Evolutionary conservation across 257 asterid genomes (phyloP).

Genomic region (Gentiana macrophylla): DNA sequence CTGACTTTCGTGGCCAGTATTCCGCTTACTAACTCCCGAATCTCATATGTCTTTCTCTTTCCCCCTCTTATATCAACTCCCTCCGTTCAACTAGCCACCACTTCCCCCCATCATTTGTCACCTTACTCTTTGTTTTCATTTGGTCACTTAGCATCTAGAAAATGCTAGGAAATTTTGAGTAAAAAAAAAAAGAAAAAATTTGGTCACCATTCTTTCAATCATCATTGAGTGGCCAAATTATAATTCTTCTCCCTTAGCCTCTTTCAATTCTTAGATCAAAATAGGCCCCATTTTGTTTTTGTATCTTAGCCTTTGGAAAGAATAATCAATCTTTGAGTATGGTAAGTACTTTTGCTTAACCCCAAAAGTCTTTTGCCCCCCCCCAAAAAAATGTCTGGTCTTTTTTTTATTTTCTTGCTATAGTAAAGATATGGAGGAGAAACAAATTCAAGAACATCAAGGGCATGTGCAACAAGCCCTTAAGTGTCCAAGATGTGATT

Average conservation of each 20-base stretch:
- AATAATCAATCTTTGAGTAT: constrained; percentile 33
- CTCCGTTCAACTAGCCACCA: constrained; percentile 31
- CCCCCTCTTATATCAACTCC: constrained; percentile 12
- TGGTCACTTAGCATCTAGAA: constrained; percentile 30
- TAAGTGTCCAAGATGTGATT: constrained; percentile 44
- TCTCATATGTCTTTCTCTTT: not conserved
- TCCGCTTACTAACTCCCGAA: too few species aligned
- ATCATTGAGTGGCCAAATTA: constrained; percentile 64
- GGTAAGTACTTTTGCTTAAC: constrained; percentile 32
- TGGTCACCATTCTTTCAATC: constrained; percentile 40
- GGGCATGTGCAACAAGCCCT: constrained; percentile 31
- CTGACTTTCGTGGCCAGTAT: too few species aligned
- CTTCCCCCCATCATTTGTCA: constrained; percentile 61
- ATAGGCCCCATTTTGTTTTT: constrained; percentile 44
- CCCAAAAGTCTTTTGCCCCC: constrained; percentile 22
- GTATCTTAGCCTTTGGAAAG: constrained; percentile 81
- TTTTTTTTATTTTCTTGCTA: constrained; percentile 10
- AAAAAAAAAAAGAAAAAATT: constrained; percentile 9
- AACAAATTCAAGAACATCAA: constrained; percentile 20
- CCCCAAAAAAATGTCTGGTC: not conserved
- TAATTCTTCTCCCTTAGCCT: constrained; percentile 21
- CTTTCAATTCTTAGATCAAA: constrained; percentile 41
- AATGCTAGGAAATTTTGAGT: constrained; percentile 38
- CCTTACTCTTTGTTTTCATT: constrained; percentile 33
- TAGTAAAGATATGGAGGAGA: constrained; percentile 29